Evolutionary conservation across 345 rosid species (phyloP).

Genomic region (Brassica cretica): DNA sequence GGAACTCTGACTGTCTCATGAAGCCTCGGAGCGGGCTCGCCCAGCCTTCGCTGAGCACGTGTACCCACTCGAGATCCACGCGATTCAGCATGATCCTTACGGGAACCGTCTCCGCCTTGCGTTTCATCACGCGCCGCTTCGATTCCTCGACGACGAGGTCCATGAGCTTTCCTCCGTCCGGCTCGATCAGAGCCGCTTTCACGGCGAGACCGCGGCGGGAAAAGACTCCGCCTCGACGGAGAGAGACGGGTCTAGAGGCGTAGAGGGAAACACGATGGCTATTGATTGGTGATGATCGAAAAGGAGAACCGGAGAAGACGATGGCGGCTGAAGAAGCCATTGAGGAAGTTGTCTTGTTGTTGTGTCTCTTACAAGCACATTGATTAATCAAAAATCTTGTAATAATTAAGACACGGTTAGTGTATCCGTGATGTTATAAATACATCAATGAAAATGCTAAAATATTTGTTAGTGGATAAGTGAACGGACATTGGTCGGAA

Average conservation of each 20-base stretch:
- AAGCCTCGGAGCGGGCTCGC: not conserved
- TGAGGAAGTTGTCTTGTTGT: not conserved
- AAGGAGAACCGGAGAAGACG: not conserved
- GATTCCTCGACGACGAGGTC: not conserved
- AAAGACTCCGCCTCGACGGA: not conserved
- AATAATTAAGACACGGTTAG: slow-evolving; percentile 35
- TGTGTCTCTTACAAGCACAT: slow-evolving; percentile 8
- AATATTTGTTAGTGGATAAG: slow-evolving; percentile 28
- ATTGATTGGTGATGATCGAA: not conserved
- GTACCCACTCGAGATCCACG: not conserved
- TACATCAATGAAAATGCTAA: not conserved
- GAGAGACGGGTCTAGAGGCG: not conserved
- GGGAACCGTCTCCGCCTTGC: slow-evolving; percentile 2
- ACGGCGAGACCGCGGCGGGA: not conserved
- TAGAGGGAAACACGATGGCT: not conserved
- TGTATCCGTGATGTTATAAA: not conserved
- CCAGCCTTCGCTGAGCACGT: slow-evolving; percentile 2
- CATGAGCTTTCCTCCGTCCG: not conserved
- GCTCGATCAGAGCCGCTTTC: not conserved
- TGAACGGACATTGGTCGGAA: slow-evolving; percentile 24
- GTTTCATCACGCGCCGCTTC: not conserved
- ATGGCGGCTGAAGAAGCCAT: not conserved
- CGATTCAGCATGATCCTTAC: not conserved
- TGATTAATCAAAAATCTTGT: slow-evolving; percentile 16
- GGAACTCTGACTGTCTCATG: slow-evolving; percentile 3